phyloP scores from a whole-genome alignment of 2,329 filamentous ascomycete genomes.

The Akanthomyces lecanii region DNA sequence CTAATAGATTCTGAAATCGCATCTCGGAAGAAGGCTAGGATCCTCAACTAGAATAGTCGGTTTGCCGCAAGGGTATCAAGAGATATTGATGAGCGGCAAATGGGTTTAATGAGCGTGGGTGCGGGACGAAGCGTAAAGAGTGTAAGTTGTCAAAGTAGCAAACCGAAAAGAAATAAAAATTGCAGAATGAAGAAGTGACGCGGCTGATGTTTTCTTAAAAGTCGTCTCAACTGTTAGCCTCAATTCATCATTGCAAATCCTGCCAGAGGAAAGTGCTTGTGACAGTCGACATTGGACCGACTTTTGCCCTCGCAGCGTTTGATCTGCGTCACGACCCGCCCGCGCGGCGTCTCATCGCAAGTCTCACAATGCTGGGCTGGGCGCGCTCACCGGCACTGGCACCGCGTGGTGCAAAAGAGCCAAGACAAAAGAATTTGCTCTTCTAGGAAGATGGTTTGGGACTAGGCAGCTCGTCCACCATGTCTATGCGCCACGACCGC shows the following conservation, averaged over 20 bases:
- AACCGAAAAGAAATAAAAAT: neutral
- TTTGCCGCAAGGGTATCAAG: neutral
- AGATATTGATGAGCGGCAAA: no score
- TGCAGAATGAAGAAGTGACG: neutral
- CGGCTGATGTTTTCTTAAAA: constrained; percentile 6
- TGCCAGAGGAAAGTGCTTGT: neutral
- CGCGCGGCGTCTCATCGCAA: constrained; percentile 9
- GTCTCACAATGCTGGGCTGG: constrained; percentile 10
- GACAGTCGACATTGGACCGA: neutral
- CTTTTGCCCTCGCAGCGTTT: constrained; percentile 5
- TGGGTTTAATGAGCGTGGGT: neutral
- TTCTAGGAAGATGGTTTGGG: neutral
- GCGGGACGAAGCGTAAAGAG: neutral
- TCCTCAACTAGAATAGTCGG: neutral
- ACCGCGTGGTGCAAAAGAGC: no score
- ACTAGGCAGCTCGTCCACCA: neutral
- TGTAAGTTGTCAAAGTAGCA: neutral
- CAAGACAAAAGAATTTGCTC: neutral
- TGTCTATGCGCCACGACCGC: neutral
- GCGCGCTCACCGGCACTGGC: neutral
- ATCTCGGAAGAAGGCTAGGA: neutral
- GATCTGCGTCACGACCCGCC: constrained; percentile 8
- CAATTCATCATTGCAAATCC: no score
- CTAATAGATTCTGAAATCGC: neutral
- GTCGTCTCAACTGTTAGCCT: constrained; percentile 2